These are phyloP conservation scores for Tulasnella sp. DNA, from an alignment of 768 basidiomycete species.

Conservation along the genomic window DNA sequence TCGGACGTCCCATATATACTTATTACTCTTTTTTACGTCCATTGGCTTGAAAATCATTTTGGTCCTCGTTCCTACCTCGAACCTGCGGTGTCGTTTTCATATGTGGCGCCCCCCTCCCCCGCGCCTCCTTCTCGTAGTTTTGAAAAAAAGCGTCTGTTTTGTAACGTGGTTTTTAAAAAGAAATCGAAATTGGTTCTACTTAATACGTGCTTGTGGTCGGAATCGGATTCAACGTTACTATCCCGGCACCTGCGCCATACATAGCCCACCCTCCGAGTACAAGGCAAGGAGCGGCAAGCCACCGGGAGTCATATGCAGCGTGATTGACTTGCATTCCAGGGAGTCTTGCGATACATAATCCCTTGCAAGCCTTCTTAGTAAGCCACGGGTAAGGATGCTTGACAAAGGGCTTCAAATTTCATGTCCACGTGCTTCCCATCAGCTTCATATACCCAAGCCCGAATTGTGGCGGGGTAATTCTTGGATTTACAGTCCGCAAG, in stretches of 20 bases:
- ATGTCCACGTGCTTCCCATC: not conserved
- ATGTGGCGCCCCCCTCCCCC: no score
- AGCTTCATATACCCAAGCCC: not conserved
- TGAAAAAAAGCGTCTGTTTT: not conserved
- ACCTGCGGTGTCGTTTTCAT: no score
- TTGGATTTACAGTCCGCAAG: no score
- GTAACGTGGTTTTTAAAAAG: not conserved
- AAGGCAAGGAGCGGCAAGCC: not conserved
- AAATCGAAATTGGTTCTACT: not conserved
- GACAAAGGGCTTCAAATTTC: not conserved
- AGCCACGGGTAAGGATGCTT: not conserved
- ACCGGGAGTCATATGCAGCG: not conserved
- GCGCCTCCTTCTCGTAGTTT: not conserved
- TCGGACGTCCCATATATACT: not conserved
- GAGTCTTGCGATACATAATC: not conserved
- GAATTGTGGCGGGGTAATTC: not conserved
- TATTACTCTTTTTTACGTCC: conserved; percentile 1
- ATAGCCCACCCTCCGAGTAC: not conserved
- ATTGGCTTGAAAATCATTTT: not conserved
- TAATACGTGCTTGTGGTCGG: no score
- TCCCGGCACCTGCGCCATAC: no score
- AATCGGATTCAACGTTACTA: no score
- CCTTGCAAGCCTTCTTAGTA: not conserved
- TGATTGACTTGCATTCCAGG: not conserved
- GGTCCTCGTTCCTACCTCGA: not conserved